These are phyloP conservation scores for Vaccinium myrtillus DNA, from an alignment of 148 eudicot species.

Conservation along the genomic window DNA sequence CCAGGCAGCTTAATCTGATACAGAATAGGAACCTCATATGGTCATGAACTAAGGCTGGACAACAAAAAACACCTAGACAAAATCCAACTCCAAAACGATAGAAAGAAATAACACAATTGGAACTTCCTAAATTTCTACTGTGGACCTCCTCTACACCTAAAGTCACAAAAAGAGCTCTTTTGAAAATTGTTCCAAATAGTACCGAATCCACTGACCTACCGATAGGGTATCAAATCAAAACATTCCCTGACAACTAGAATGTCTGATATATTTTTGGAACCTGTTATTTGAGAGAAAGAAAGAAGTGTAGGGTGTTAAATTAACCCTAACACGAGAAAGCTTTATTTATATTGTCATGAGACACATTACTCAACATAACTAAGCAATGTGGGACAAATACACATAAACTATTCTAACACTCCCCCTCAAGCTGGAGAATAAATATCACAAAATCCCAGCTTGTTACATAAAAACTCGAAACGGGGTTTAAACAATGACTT, in stretches of 20 bases:
- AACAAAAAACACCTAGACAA: not conserved
- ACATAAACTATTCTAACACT: too few species aligned
- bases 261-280: not conserved
- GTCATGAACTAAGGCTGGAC: not conserved
- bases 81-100: not conserved
- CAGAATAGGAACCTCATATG: not conserved
- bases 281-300: too few species aligned
- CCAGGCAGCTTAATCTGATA: not conserved
- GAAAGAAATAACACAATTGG: not conserved
- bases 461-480: too few species aligned
- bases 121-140: not conserved
- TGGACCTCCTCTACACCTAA: not conserved
- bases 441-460: too few species aligned
- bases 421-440: too few species aligned
- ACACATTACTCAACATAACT: too few species aligned
- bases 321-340: too few species aligned
- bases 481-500: too few species aligned
- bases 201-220: not conserved
- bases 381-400: too few species aligned
- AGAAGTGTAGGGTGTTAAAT: too few species aligned
- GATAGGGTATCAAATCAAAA: not conserved
- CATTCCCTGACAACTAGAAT: not conserved
- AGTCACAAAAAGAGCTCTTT: not conserved
- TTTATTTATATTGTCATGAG: too few species aligned
- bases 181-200: not conserved